Conservation (phyloP, 2,329 filamentous ascomycete genomes). For the Ciborinia camelliae region DNA sequence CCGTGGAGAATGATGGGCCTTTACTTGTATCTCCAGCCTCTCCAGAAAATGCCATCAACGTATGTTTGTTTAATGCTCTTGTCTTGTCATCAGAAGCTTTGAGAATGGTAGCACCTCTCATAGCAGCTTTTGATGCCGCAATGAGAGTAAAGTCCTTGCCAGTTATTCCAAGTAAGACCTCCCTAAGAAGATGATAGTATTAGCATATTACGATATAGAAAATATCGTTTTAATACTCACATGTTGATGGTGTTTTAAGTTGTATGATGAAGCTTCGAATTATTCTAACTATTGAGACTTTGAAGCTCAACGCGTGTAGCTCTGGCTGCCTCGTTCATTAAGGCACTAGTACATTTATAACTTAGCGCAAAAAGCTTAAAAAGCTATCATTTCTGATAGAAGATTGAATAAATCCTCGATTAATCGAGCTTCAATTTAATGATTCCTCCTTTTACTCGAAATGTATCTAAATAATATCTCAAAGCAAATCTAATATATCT, state of each 20-base stretch:
- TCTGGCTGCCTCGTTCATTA: conserved; percentile 32
- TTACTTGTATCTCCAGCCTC: conserved; percentile 93
- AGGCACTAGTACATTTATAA: conserved; percentile 19
- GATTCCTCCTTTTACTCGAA: no score
- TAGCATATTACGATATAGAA: conserved; percentile 11
- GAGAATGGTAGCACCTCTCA: conserved; percentile 94
- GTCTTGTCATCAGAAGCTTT: conserved; percentile 98
- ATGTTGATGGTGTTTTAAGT: conserved; percentile 31
- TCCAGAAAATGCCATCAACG: conserved; percentile 89
- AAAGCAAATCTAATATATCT: neutral
- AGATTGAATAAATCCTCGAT: neutral
- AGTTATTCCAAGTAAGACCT: conserved; percentile 95
- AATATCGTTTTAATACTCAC: conserved; percentile 22
- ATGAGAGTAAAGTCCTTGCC: conserved; percentile 99
- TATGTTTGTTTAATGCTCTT: conserved; percentile 85
- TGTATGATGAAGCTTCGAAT: conserved; percentile 27
- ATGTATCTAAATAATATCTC: neutral
- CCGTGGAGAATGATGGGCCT: conserved; percentile 22
- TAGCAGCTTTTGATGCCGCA: conserved; percentile 94
- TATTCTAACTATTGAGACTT: conserved; percentile 26
- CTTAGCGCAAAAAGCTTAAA: conserved; percentile 11
- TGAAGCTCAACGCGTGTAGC: conserved; percentile 33
- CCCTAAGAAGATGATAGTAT: conserved; percentile 54
- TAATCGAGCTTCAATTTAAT: neutral
- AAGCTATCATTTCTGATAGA: neutral